Percentiles rank a stretch among this genome's conserved stretches.
Conservation (phyloP, 208 protist genomes). For the Wallacemonas collosoma region DNA sequence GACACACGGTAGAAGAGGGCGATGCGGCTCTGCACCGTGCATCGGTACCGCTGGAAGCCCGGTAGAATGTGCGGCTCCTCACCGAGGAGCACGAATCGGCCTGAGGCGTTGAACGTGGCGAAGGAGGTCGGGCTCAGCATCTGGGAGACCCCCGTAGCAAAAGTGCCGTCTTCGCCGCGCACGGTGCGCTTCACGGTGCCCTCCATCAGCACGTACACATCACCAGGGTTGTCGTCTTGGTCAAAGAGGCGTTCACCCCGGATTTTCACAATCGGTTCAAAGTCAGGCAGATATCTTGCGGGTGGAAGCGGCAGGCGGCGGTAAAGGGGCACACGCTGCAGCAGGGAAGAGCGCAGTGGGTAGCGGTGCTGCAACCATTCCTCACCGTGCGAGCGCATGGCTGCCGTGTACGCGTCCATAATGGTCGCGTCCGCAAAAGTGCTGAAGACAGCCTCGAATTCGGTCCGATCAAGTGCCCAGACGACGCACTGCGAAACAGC, state of each 20-base stretch:
- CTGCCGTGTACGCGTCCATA: slow-evolving; percentile 52
- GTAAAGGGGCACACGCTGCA: slow-evolving; percentile 80
- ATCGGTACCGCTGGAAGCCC: slow-evolving; percentile 67
- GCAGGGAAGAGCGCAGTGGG: slow-evolving; percentile 30
- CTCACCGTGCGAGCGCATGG: slow-evolving; percentile 44
- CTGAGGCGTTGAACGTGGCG: slow-evolving; percentile 42
- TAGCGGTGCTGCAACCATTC: slow-evolving; percentile 51
- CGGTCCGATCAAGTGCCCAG: slow-evolving; percentile 53
- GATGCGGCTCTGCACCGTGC: slow-evolving; percentile 67
- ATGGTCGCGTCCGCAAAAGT: slow-evolving; percentile 58
- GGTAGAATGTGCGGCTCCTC: slow-evolving; percentile 87
- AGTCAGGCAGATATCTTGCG: slow-evolving; percentile 61
- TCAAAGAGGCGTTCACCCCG: slow-evolving; percentile 78
- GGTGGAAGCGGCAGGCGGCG: slow-evolving; percentile 42
- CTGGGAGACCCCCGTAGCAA: slow-evolving; percentile 47
- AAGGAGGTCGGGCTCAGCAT: slow-evolving; percentile 62
- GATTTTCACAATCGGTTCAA: slow-evolving; percentile 64
- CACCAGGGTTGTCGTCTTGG: slow-evolving; percentile 62
- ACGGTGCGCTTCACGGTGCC: slow-evolving; percentile 62
- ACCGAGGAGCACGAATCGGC: slow-evolving; percentile 81
- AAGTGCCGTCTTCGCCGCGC: slow-evolving; percentile 38
- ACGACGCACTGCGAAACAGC: slow-evolving; percentile 80
- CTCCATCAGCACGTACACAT: slow-evolving; percentile 84
- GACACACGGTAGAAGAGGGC: slow-evolving; percentile 73
- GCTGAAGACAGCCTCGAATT: slow-evolving; percentile 73